Conservation (phyloP, 306 rosid species). For the Vigna unguiculata region DNA sequence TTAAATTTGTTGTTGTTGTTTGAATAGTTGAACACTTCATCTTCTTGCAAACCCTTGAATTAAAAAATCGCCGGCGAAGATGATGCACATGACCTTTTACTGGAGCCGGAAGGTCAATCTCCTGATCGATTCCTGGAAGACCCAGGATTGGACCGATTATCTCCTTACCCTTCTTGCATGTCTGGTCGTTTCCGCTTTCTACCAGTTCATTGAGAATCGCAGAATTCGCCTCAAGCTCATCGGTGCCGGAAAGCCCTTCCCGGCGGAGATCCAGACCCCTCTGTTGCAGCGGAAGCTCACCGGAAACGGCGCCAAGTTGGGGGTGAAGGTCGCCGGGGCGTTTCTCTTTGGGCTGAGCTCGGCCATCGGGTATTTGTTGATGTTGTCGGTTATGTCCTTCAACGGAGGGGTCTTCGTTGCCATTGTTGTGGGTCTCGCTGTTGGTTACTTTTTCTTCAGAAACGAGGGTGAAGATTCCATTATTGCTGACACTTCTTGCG, state of each 20-base stretch:
- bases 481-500: constrained; percentile 75
- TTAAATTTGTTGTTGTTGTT: background rate
- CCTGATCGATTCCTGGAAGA: constrained; percentile 76
- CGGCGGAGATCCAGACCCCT: constrained; percentile 63
- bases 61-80: constrained; percentile 41
- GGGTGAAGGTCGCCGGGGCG: constrained; percentile 61
- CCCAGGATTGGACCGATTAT: constrained; percentile 74
- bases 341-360: constrained; percentile 74
- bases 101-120: constrained; percentile 83
- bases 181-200: constrained; percentile 66
- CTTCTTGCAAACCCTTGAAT: background rate
- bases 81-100: constrained; percentile 99
- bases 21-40: background rate
- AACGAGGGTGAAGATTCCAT: constrained; percentile 62
- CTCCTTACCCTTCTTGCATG: constrained; percentile 69
- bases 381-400: constrained; percentile 91
- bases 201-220: constrained; percentile 76
- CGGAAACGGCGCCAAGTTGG: constrained; percentile 44
- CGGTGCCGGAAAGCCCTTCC: constrained; percentile 34
- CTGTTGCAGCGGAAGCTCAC: constrained; percentile 48
- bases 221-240: constrained; percentile 70
- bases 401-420: constrained; percentile 92
- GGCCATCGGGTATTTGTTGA: constrained; percentile 85
- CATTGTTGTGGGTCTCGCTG: constrained; percentile 70
- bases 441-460: constrained; percentile 75